Evolutionary conservation across 768 basidiomycete species (phyloP).

Genomic region (Boletus subparvulus): DNA sequence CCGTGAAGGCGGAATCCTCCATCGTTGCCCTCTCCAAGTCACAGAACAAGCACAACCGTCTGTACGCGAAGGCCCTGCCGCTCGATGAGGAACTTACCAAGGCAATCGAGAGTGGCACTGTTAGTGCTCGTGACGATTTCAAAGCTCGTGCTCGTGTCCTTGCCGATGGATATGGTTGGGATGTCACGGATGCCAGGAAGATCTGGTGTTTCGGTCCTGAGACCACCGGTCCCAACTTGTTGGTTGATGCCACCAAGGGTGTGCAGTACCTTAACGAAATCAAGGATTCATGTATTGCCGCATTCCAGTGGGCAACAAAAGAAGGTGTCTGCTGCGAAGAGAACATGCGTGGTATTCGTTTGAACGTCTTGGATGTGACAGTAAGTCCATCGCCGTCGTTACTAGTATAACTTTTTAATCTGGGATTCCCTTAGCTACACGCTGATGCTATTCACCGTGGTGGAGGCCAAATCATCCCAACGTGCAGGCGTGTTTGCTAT

Average conservation of each 20-base stretch:
- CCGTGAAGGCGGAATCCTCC: slow-evolving; percentile 91
- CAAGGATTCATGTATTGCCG: slow-evolving; percentile 99
- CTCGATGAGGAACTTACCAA: slow-evolving; percentile 91
- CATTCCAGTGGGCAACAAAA: slow-evolving; percentile 99
- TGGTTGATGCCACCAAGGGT: slow-evolving; percentile 99
- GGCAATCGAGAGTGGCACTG: slow-evolving; percentile 85
- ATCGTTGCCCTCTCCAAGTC: slow-evolving; percentile 98
- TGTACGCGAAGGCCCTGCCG: slow-evolving; percentile 91
- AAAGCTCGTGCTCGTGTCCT: slow-evolving; percentile 93
- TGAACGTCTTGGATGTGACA: slow-evolving; percentile 95
- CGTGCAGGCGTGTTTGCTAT: slow-evolving; percentile 93
- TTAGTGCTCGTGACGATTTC: slow-evolving; percentile 95
- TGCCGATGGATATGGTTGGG: slow-evolving; percentile 97
- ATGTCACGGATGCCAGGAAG: slow-evolving; percentile 98
- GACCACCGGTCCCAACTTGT: slow-evolving; percentile 92
- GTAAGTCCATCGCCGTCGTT: slow-evolving; percentile 43
- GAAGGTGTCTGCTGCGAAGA: slow-evolving; percentile 97
- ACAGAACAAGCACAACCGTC: slow-evolving; percentile 99
- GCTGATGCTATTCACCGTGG: slow-evolving; percentile 99
- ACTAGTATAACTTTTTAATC: not conserved
- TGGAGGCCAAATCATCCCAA: slow-evolving; percentile 98
- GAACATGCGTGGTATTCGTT: slow-evolving; percentile 97
- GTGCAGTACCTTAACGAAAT: slow-evolving; percentile 99
- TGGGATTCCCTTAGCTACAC: slow-evolving; percentile 62
- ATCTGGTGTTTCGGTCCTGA: slow-evolving; percentile 99